Percentiles rank a stretch among this genome's conserved stretches.
phyloP scores from a whole-genome alignment of 495 filamentous ascomycete species.

The Penicillium soppii region DNA sequence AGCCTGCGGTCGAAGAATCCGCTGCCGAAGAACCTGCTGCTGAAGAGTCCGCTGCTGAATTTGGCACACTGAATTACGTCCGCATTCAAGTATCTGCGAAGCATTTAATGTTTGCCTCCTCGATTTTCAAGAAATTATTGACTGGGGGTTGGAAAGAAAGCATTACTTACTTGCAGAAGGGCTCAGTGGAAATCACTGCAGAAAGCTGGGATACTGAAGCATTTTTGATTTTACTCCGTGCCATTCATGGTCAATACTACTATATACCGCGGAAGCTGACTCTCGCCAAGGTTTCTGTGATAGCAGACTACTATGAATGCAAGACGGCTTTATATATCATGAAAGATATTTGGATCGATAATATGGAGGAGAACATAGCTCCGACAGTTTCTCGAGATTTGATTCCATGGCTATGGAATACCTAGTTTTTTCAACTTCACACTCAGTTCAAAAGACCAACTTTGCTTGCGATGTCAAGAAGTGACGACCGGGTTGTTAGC shows the following conservation, averaged over 20 bases:
- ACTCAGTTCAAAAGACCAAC: conserved; percentile 20
- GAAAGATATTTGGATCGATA: conserved; percentile 43
- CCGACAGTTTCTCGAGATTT: conserved; percentile 23
- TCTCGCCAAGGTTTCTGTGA: conserved; percentile 46
- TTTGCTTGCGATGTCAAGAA: conserved; percentile 20
- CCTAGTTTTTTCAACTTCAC: conserved; percentile 31
- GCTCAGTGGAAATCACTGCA: conserved; percentile 41
- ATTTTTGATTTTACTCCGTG: conserved; percentile 46
- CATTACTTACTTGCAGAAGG: conserved; percentile 29
- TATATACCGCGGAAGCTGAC: conserved; percentile 39
- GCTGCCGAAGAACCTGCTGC: no score
- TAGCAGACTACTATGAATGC: conserved; percentile 53
- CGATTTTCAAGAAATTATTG: conserved; percentile 40
- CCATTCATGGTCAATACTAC: conserved; percentile 47
- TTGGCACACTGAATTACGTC: no score
- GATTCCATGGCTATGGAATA: conserved; percentile 38
- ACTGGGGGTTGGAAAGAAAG: conserved; percentile 36
- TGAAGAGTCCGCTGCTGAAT: no score
- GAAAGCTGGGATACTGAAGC: conserved; percentile 40
- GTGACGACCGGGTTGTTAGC: conserved; percentile 16
- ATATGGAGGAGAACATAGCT: conserved; percentile 14
- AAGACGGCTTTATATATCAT: conserved; percentile 41
- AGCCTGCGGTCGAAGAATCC: no score
- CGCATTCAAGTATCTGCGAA: conserved; percentile 48
- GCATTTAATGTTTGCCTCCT: conserved; percentile 49